Percentiles rank a stretch among this genome's conserved stretches.
Conservation (phyloP, 2,329 filamentous ascomycete genomes). For the Trichophyton simii region DNA sequence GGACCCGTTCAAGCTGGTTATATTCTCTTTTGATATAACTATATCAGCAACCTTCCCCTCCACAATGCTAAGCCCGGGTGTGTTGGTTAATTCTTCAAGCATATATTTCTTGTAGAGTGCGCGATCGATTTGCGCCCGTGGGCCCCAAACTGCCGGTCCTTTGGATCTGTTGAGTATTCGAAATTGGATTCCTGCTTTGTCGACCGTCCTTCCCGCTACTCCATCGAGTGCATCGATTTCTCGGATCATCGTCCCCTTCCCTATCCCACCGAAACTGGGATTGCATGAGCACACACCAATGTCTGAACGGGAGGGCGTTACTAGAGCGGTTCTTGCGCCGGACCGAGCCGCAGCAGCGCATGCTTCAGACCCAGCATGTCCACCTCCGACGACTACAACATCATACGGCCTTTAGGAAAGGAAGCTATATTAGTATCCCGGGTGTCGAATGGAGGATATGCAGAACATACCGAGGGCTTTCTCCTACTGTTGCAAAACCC, state of each 20-base stretch:
- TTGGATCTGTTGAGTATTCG: conserved; percentile 77
- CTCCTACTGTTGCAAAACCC: conserved; percentile 29
- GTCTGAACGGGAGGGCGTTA: conserved; percentile 80
- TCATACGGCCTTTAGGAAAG: conserved; percentile 53
- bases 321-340: conserved; percentile 75
- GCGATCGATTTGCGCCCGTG: conserved; percentile 89
- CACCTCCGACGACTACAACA: conserved; percentile 90
- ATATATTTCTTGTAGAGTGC: conserved; percentile 80
- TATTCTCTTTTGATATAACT: conserved; percentile 50
- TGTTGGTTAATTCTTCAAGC: conserved; percentile 68
- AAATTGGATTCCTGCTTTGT: conserved; percentile 92
- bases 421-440: conserved; percentile 6
- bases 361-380: conserved; percentile 90
- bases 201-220: conserved; percentile 73
- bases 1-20: conserved; percentile 36
- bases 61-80: conserved; percentile 67
- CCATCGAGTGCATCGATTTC: conserved; percentile 94
- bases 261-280: conserved; percentile 94
- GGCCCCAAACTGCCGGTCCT: conserved; percentile 93
- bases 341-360: conserved; percentile 79
- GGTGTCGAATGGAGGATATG: neutral
- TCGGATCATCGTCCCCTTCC: conserved; percentile 89
- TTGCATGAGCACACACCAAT: conserved; percentile 95
- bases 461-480: conserved; percentile 24
- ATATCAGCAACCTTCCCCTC: conserved; percentile 89